Percentiles rank a stretch among this genome's conserved stretches.
Conservation (phyloP, 441 rosid species). For the Lagerstroemia fauriei region DNA sequence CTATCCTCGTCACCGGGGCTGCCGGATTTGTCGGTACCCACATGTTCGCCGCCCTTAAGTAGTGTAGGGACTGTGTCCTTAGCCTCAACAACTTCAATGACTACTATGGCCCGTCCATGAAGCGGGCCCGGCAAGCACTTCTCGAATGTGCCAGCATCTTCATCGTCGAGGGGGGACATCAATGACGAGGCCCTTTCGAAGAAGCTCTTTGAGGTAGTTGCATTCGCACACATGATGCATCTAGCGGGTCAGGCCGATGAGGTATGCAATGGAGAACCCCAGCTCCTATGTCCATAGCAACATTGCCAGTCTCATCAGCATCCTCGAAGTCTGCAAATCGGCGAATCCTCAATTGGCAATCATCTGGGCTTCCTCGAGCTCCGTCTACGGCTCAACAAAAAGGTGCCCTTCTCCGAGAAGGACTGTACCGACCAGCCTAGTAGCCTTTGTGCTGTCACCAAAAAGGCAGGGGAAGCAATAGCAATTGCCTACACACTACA, state of each 20-base stretch:
- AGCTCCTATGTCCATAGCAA: constrained; percentile 21
- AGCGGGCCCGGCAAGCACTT: constrained; percentile 20
- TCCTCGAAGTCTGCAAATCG: constrained; percentile 19
- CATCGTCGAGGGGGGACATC: constrained; percentile 22
- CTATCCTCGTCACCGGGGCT: constrained; percentile 21
- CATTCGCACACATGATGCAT: constrained; percentile 22
- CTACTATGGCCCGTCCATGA: constrained; percentile 17
- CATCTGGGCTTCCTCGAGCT: constrained; percentile 22
- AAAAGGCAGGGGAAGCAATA: constrained; percentile 20
- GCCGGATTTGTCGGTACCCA: constrained; percentile 23
- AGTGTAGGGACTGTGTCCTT: constrained; percentile 18
- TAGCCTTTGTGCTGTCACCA: constrained; percentile 19
- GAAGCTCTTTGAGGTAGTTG: constrained; percentile 22
- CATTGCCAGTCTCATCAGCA: constrained; percentile 13
- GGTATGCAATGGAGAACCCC: constrained; percentile 25
- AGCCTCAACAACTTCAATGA: constrained; percentile 17
- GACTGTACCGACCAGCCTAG: constrained; percentile 18
- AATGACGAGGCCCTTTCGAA: constrained; percentile 12
- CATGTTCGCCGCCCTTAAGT: constrained; percentile 15
- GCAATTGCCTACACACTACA: too few species aligned
- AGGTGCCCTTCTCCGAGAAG: constrained; percentile 20
- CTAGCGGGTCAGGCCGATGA: constrained; percentile 21
- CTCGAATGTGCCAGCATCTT: constrained; percentile 17
- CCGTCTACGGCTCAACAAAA: constrained; percentile 20
- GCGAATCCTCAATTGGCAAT: constrained; percentile 19